Conservation (phyloP, 169 alveolate species). For the Plasmodium coatneyi region DNA sequence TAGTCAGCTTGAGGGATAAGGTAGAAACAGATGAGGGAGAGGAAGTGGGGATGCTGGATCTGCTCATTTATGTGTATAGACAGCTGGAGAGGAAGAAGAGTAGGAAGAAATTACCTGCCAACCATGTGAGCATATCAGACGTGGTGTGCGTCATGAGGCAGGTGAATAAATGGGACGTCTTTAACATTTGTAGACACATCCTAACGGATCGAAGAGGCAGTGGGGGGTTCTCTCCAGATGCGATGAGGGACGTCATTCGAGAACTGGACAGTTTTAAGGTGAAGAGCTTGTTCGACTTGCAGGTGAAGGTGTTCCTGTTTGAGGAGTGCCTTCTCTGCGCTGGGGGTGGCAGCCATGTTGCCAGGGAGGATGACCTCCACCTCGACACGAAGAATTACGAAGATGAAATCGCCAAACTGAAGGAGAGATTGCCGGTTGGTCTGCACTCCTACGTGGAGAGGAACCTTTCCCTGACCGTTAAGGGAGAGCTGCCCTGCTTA, state of each 20-base stretch:
- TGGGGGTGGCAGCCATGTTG: not conserved
- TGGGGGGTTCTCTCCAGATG: not conserved
- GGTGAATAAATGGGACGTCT: not conserved
- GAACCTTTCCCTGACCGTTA: not conserved
- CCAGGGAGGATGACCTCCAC: not conserved
- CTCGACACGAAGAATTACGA: not conserved
- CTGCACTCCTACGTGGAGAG: not conserved
- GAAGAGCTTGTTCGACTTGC: constrained; percentile 8
- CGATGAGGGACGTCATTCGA: not conserved
- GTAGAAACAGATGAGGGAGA: not conserved
- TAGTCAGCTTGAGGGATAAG: not conserved
- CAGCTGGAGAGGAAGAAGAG: not conserved
- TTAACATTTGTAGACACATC: constrained; percentile 13
- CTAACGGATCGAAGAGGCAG: not conserved
- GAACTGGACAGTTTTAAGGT: constrained; percentile 3
- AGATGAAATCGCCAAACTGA: not conserved
- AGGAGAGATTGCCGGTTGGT: not conserved
- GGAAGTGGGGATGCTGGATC: not conserved
- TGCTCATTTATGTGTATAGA: constrained; percentile 1
- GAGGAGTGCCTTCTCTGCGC: not conserved
- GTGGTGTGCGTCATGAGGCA: constrained; percentile 18
- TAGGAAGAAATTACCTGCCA: not conserved
- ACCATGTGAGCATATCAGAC: not conserved
- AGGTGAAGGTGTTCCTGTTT: constrained; percentile 22
- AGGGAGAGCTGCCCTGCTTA: not conserved